phyloP scores from a whole-genome alignment of 495 filamentous ascomycete species.

The Penicillium ucsense region DNA sequence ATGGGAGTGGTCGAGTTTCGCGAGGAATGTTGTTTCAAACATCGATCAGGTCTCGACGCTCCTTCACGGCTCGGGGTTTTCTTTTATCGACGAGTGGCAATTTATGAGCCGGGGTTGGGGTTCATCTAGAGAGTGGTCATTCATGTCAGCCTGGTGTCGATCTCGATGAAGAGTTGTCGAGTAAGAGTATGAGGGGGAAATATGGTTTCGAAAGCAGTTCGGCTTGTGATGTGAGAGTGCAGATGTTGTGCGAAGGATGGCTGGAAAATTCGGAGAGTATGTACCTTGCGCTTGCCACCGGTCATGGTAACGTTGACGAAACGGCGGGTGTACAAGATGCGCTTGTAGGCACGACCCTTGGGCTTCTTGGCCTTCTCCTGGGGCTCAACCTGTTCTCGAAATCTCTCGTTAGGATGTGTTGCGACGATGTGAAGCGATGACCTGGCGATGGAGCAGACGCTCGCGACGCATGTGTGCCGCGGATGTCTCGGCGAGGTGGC shows the following conservation, averaged over 20 bases:
- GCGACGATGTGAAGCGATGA: slow-evolving; percentile 1
- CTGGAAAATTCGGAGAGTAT: slow-evolving; percentile 15
- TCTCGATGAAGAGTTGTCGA: background rate
- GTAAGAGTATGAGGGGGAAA: background rate
- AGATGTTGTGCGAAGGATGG: slow-evolving; percentile 1
- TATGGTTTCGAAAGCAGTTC: background rate
- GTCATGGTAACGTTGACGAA: slow-evolving; percentile 99
- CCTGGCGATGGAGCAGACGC: slow-evolving; percentile 1
- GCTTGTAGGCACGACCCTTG: slow-evolving; percentile 98
- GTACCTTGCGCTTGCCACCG: slow-evolving; percentile 97
- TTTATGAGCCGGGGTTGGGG: slow-evolving; percentile 30
- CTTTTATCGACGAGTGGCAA: slow-evolving; percentile 16
- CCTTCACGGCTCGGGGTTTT: slow-evolving; percentile 17
- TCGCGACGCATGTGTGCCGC: background rate
- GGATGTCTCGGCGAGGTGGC: slow-evolving; percentile 1
- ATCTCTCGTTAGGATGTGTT: slow-evolving; percentile 14
- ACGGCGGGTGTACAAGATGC: slow-evolving; percentile 89
- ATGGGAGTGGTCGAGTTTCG: slow-evolving; percentile 11
- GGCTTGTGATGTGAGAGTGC: background rate
- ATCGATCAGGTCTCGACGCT: slow-evolving; percentile 19
- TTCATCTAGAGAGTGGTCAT: slow-evolving; percentile 23
- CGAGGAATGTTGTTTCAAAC: slow-evolving; percentile 16
- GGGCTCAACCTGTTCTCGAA: slow-evolving; percentile 28
- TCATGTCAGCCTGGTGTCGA: slow-evolving; percentile 15
- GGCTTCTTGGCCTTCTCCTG: slow-evolving; percentile 50